Evolutionary conservation across 257 asterid genomes (phyloP), one percentile per base, ranked within the genome.

Genomic region (Solanum verrucosum): DNA sequence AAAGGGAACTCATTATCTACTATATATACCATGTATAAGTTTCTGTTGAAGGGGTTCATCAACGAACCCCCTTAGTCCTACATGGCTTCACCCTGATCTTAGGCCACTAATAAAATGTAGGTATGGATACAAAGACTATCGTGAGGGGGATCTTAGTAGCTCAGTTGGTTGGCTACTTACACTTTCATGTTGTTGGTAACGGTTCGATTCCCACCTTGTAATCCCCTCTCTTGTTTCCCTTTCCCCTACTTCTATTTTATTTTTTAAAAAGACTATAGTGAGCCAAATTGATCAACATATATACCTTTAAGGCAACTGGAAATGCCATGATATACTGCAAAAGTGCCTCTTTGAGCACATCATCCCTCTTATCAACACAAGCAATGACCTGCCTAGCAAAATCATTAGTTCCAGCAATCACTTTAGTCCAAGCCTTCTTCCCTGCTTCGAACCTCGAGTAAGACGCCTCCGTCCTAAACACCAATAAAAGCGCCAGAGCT

Each of bases 381-480:
- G 94, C 93, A 83, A 94, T 91, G 56, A 96, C 98, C 90, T 93
- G 99, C 93, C 95, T 92, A 2, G 99, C 96, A 84, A 97, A 91
- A 44, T 97, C 98, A 87, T 91, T 94, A 8, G 98, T 89, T 52
- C 94, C 99, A 2, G 95, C 87, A 92, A 94, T 89, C 31, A 97
- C 90, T 87, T 92, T 90, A 34, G 96, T 94, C 99, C 99, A 97
- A 21, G 98, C 96, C 87, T 89, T 94, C 90, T 92, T 94, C 89
- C 98, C 99, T 81, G 92, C 94, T 89, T 95, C 98, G 13, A 89
- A 95, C 94, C 99, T 93, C 49, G 99, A 92, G 91, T 97, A 97
- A 18, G 99, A 97, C 0, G 99, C 99, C 93, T 97, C 99, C 0
- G 99, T 97, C 92, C 99, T 93, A 49, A 97, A 97, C 31, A 97